phyloP scores from a whole-genome alignment of 2,329 filamentous ascomycete genomes.

The Colletotrichum gigasporum region DNA sequence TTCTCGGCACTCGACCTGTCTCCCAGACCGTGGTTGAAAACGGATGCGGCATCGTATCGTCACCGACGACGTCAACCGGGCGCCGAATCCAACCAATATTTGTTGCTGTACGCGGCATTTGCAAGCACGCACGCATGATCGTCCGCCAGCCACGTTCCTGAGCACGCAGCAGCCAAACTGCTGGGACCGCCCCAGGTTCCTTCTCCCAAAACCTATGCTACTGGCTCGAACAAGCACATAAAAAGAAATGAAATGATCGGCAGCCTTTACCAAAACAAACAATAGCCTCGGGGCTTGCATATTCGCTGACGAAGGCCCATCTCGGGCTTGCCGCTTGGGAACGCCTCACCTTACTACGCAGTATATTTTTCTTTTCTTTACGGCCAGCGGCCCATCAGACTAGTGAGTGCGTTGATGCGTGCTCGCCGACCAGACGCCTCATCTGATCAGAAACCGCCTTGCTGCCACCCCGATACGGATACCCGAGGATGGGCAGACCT shows the following conservation, averaged over 20 bases:
- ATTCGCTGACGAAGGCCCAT: constrained; percentile 7
- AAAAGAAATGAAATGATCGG: constrained; percentile 2
- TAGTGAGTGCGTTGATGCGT: too few species aligned
- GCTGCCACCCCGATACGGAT: too few species aligned
- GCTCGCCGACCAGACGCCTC: neutral
- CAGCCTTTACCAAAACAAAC: neutral
- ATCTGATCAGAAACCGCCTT: neutral
- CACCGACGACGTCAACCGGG: neutral
- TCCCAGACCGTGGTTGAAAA: neutral
- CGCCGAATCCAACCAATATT: neutral
- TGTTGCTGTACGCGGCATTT: neutral
- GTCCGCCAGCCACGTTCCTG: constrained; percentile 13
- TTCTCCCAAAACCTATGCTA: neutral
- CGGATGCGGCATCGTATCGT: neutral
- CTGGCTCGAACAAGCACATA: neutral
- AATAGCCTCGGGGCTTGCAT: constrained; percentile 8
- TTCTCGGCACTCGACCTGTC: neutral
- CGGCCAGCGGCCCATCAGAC: too few species aligned
- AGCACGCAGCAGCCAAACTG: constrained; percentile 5
- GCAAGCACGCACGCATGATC: neutral
- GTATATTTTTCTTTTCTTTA: too few species aligned
- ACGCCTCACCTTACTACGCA: neutral
- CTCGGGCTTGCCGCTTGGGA: constrained; percentile 5
- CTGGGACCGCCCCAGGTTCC: neutral
- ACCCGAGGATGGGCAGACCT: too few species aligned